Conservation (phyloP, 306 rosid species). For the Mimosa pudica region DNA sequence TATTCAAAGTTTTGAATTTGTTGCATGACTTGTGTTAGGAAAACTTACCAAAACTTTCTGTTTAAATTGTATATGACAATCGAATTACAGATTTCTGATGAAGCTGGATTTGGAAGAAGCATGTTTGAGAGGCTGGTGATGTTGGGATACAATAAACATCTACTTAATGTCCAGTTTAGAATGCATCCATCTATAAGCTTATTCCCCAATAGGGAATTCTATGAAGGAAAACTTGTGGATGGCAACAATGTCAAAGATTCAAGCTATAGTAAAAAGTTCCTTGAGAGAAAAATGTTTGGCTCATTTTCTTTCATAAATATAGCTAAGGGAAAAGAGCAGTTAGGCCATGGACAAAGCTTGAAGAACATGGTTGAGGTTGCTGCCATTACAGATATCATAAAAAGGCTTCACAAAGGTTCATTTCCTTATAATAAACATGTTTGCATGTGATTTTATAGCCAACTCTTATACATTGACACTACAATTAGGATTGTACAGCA, state of each 20-base stretch:
- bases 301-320: constrained; percentile 45
- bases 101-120: constrained; percentile 54
- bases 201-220: constrained; percentile 47
- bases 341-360: constrained; percentile 17
- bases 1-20: neutral
- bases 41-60: too few relatives aligned
- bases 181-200: constrained; percentile 56
- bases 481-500: neutral
- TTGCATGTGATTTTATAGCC: neutral
- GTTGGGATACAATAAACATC: constrained; percentile 37
- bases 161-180: constrained; percentile 48
- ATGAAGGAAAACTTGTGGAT: constrained; percentile 36
- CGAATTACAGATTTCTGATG: constrained; percentile 33
- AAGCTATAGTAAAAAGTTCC: constrained; percentile 30
- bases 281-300: constrained; percentile 34
- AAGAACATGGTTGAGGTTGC: constrained; percentile 58
- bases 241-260: constrained; percentile 27
- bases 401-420: constrained; percentile 50
- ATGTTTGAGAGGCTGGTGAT: constrained; percentile 47
- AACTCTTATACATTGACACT: neutral
- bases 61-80: neutral
- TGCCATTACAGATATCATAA: constrained; percentile 46
- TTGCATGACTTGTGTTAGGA: too few relatives aligned
- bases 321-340: constrained; percentile 45
- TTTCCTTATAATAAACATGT: neutral